phyloP scores from a whole-genome alignment of 257 asterid species.

The Anisodus tanguticus region DNA sequence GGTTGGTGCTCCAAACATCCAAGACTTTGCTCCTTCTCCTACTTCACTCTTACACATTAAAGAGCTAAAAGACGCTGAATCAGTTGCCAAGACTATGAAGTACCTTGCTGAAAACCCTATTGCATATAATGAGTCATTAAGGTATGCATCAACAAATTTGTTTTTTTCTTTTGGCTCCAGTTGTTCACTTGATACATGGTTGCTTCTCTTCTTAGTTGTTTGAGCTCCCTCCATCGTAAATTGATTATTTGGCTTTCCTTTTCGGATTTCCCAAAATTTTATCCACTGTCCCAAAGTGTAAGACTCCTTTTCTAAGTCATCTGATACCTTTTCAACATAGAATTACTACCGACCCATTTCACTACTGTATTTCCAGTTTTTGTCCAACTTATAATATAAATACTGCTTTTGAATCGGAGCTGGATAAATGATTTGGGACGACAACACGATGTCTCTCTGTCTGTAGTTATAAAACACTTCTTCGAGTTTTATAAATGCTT shows the following conservation, averaged over 20 bases:
- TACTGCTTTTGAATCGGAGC: not conserved
- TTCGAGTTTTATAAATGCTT: conserved; percentile 4
- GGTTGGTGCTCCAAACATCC: conserved; percentile 92
- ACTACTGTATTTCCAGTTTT: conserved; percentile 17
- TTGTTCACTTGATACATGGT: not conserved
- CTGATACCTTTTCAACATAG: not conserved
- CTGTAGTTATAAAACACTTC: not conserved
- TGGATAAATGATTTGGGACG: conserved; percentile 2
- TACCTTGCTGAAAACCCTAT: conserved; percentile 71
- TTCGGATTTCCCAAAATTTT: conserved; percentile 4
- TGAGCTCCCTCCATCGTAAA: not conserved
- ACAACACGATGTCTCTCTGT: conserved; percentile 12
- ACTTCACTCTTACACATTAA: conserved; percentile 76
- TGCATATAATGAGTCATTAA: conserved; percentile 74
- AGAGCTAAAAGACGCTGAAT: conserved; percentile 65
- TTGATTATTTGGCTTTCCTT: not conserved
- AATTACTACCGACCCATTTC: not conserved
- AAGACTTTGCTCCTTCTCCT: conserved; percentile 86
- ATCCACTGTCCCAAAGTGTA: not conserved
- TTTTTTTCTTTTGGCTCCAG: not conserved
- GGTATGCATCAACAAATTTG: conserved; percentile 48
- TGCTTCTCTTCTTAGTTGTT: conserved; percentile 13
- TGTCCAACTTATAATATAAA: not conserved
- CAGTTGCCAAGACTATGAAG: conserved; percentile 79
- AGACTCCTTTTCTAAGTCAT: not conserved